Percentiles rank a stretch among this genome's conserved stretches.
Evolutionary conservation across 306 rosid species (phyloP).

Genomic region (Herpetospermum pedunculosum): DNA sequence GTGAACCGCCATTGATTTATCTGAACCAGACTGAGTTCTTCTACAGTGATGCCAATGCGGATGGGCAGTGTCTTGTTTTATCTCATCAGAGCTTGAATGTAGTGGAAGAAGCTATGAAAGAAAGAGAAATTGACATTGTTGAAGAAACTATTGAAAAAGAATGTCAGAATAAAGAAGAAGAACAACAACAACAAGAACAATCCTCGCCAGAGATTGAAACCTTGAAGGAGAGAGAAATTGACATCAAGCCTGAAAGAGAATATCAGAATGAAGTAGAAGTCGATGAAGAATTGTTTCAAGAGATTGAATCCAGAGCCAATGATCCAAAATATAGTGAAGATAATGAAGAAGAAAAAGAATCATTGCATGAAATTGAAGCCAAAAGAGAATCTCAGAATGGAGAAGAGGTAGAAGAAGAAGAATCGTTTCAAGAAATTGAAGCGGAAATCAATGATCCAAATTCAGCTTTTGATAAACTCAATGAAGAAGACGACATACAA

Average conservation of each 20-base stretch:
- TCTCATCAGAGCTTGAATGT: conserved; percentile 13
- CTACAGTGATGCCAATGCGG: conserved; percentile 6
- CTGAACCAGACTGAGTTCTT: conserved; percentile 36
- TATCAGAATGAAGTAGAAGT: neutral
- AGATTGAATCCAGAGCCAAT: too few species aligned
- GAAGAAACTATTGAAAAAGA: neutral
- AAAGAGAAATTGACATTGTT: neutral
- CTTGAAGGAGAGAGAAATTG: neutral
- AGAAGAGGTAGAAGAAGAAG: neutral
- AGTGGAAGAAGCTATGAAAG: neutral
- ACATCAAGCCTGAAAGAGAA: neutral
- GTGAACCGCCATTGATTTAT: conserved; percentile 12
- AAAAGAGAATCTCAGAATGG: neutral
- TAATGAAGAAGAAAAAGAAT: too few species aligned
- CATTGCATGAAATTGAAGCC: too few species aligned
- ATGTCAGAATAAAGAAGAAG: neutral
- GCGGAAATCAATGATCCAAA: too few species aligned
- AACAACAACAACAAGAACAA: neutral
- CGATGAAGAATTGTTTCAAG: neutral
- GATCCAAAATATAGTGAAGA: too few species aligned
- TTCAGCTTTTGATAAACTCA: neutral
- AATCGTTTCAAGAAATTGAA: too few species aligned
- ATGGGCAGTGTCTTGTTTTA: conserved; percentile 18
- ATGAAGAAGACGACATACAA: neutral
- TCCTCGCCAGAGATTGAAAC: neutral